Percentiles rank a stretch among this genome's conserved stretches.
These are phyloP conservation scores for Plectosphaerella cucumerina DNA, from an alignment of 2,329 filamentous ascomycete genomes.

Conservation along the genomic window DNA sequence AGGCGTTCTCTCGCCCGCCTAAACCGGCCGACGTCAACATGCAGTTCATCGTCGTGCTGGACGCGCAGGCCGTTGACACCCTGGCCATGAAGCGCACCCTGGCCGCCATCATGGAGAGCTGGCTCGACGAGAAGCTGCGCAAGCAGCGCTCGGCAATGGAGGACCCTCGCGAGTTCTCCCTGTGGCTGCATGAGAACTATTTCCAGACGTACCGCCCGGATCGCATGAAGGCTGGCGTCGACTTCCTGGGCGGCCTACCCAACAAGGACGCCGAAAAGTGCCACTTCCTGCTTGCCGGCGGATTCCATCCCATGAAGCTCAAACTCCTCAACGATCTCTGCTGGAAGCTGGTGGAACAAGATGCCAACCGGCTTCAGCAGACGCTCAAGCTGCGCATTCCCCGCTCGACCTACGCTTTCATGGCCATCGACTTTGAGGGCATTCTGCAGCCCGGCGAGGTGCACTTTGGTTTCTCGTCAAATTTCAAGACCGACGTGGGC, in stretches of 20 bases:
- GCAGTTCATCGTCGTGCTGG: constrained; percentile 65
- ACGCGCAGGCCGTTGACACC: constrained; percentile 49
- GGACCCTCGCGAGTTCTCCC: constrained; percentile 43
- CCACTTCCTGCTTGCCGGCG: constrained; percentile 51
- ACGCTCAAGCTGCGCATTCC: constrained; percentile 59
- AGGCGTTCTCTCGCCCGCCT: constrained; percentile 40
- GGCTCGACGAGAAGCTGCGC: constrained; percentile 48
- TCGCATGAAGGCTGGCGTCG: constrained; percentile 33
- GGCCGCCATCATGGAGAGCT: constrained; percentile 40
- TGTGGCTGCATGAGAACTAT: constrained; percentile 46
- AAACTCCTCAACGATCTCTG: constrained; percentile 45
- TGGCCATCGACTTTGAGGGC: constrained; percentile 63
- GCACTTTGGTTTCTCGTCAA: constrained; percentile 63
- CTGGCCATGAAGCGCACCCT: constrained; percentile 43
- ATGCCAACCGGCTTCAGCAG: constrained; percentile 48
- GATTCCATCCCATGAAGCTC: constrained; percentile 50
- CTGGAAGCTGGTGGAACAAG: constrained; percentile 40
- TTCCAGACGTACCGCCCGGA: constrained; percentile 22
- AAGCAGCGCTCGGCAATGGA: constrained; percentile 46
- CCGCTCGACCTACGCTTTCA: constrained; percentile 58
- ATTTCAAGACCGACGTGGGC: constrained; percentile 53
- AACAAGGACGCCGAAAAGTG: constrained; percentile 44
- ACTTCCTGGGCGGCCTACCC: constrained; percentile 48
- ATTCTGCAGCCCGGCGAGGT: constrained; percentile 62
- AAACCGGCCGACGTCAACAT: constrained; percentile 56